Evolutionary conservation across 306 rosid genomes (phyloP).

Genomic region (Hippophae gyantsensis): DNA sequence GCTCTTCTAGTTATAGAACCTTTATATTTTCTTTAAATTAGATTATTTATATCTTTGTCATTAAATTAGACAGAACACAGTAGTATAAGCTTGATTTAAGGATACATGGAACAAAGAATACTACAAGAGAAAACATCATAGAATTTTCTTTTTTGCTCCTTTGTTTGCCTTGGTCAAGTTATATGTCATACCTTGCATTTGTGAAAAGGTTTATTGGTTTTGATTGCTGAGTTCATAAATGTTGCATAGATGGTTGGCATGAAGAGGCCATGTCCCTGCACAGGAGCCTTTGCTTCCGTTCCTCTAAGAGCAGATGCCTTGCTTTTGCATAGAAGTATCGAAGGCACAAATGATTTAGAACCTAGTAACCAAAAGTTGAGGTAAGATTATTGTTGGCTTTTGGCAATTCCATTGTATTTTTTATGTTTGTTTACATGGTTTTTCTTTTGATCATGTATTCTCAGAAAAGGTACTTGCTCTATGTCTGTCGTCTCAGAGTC

Average conservation of each 20-base stretch:
- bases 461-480: slow-evolving; percentile 47
- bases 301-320: slow-evolving; percentile 34
- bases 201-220: neutral
- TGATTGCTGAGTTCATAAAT: neutral
- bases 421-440: slow-evolving; percentile 16
- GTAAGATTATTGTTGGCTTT: slow-evolving; percentile 24
- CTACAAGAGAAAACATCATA: no score
- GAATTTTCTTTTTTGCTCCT: no score
- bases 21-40: no score
- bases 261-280: slow-evolving; percentile 62
- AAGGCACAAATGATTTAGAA: slow-evolving; percentile 24
- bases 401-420: slow-evolving; percentile 3
- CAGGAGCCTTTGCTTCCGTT: slow-evolving; percentile 25
- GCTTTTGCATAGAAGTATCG: slow-evolving; percentile 13
- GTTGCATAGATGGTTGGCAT: slow-evolving; percentile 45
- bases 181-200: neutral
- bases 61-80: no score
- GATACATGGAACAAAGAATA: no score
- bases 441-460: slow-evolving; percentile 10
- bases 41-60: no score
- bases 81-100: no score
- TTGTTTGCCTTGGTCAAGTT: neutral
- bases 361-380: slow-evolving; percentile 30
- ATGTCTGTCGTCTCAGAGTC: slow-evolving; percentile 27
- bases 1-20: no score